phyloP scores from a whole-genome alignment of 1,284 basidiomycete genomes.

The Puccinia novopanici region DNA sequence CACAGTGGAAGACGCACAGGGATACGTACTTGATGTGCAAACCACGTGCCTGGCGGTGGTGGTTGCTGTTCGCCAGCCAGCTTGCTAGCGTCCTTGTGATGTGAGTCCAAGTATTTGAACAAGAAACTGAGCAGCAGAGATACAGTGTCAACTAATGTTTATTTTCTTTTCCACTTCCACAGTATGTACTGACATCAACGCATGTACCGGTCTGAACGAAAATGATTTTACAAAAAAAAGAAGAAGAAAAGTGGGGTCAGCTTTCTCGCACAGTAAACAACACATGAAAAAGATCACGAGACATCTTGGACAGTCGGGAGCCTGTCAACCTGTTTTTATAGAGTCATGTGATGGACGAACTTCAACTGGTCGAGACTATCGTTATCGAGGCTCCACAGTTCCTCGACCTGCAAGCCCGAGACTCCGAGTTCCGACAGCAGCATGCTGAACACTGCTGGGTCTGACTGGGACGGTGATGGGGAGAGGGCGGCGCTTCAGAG shows the following conservation, averaged over 20 bases:
- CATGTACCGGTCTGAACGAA: slow-evolving; percentile 31
- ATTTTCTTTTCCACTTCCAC: background rate
- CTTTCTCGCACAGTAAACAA: too few species aligned
- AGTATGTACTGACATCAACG: slow-evolving; percentile 27
- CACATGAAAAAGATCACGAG: background rate
- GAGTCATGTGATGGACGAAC: too few species aligned
- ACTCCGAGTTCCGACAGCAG: slow-evolving; percentile 62
- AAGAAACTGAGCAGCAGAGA: slow-evolving; percentile 14
- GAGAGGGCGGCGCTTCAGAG: too few species aligned
- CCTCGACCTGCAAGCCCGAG: slow-evolving; percentile 62
- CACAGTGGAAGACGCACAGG: background rate
- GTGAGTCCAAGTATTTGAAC: slow-evolving; percentile 40
- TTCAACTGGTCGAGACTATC: slow-evolving; percentile 37
- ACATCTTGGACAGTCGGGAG: background rate
- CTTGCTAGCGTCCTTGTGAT: slow-evolving; percentile 15
- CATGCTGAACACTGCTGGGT: slow-evolving; percentile 62
- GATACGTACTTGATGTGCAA: slow-evolving; percentile 32
- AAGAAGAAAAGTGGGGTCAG: background rate
- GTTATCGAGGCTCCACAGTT: slow-evolving; percentile 52
- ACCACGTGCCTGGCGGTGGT: slow-evolving; percentile 33
- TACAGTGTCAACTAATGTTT: background rate
- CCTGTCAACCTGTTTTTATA: too few species aligned
- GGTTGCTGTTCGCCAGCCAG: slow-evolving; percentile 10
- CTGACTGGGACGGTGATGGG: slow-evolving; percentile 46
- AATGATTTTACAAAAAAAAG: background rate